Conservation (phyloP, 2,329 filamentous ascomycete species). For the Microdochium paspali region DNA sequence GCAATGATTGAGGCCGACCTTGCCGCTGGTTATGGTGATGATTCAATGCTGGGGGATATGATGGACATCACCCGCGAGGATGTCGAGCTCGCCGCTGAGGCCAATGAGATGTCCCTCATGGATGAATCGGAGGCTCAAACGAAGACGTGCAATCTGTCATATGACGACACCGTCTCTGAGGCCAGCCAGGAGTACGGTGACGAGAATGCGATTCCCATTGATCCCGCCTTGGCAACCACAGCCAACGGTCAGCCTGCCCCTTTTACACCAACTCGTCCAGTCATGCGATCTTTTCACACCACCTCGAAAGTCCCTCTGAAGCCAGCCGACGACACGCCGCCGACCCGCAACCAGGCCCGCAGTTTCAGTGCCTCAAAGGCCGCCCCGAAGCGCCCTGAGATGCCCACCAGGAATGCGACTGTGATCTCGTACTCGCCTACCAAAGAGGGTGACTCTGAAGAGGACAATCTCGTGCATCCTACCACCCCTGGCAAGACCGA, state of each 20-base stretch:
- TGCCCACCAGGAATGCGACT: slow-evolving; percentile 36
- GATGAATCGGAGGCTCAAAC: slow-evolving; percentile 31
- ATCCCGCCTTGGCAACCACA: slow-evolving; percentile 31
- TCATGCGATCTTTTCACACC: slow-evolving; percentile 54
- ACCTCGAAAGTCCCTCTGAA: slow-evolving; percentile 72
- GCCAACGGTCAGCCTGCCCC: slow-evolving; percentile 22
- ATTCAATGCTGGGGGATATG: slow-evolving; percentile 33
- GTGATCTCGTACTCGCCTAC: slow-evolving; percentile 45
- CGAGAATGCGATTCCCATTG: slow-evolving; percentile 51
- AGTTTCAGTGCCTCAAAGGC: slow-evolving; percentile 41
- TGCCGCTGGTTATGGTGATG: slow-evolving; percentile 20
- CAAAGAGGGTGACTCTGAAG: slow-evolving; percentile 23
- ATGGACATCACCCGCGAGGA: slow-evolving; percentile 45
- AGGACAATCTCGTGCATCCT: slow-evolving; percentile 10
- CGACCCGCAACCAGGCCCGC: slow-evolving; percentile 36
- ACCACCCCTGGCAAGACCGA: slow-evolving; percentile 40
- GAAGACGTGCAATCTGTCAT: slow-evolving; percentile 17
- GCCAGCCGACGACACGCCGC: slow-evolving; percentile 49
- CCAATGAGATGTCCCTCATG: slow-evolving; percentile 49
- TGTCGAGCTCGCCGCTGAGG: slow-evolving; percentile 46
- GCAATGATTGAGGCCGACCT: slow-evolving; percentile 23
- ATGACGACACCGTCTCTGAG: slow-evolving; percentile 45
- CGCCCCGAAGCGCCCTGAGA: slow-evolving; percentile 30
- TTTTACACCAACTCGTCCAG: slow-evolving; percentile 44
- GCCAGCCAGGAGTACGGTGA: slow-evolving; percentile 58